These are phyloP conservation scores for Penicillium roqueforti DNA, from an alignment of 495 filamentous ascomycete species.

Conservation along the genomic window DNA sequence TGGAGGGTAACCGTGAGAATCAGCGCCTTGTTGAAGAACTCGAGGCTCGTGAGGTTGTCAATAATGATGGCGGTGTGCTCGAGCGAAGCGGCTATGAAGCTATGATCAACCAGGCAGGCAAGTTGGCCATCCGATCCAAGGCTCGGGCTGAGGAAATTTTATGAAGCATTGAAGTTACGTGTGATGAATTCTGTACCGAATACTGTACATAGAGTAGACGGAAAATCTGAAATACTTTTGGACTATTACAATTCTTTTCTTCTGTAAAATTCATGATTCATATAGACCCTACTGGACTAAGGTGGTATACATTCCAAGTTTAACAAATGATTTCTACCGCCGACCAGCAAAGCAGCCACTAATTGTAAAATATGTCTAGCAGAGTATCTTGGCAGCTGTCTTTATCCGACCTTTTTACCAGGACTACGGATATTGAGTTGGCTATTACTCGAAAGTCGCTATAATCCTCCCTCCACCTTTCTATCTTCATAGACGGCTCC, in stretches of 20 bases:
- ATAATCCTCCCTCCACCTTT: neutral
- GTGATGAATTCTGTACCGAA: neutral
- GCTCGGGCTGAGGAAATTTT: slow-evolving; percentile 11
- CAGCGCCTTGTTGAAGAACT: slow-evolving; percentile 69
- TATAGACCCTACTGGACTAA: too few species aligned
- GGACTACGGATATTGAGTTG: neutral
- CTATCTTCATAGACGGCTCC: neutral
- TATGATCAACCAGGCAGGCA: slow-evolving; percentile 50
- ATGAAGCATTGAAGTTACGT: slow-evolving; percentile 5
- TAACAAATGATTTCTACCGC: neutral
- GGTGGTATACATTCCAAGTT: neutral
- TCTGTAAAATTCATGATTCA: neutral
- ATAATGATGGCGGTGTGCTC: slow-evolving; percentile 44
- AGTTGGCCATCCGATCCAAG: slow-evolving; percentile 40
- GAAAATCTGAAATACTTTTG: neutral
- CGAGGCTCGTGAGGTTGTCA: slow-evolving; percentile 49
- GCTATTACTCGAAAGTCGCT: neutral
- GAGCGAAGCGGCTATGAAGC: slow-evolving; percentile 52
- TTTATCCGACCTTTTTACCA: slow-evolving; percentile 1
- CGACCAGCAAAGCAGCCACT: neutral
- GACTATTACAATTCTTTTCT: neutral
- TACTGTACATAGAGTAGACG: neutral
- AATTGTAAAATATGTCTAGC: neutral
- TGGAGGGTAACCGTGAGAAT: slow-evolving; percentile 80
- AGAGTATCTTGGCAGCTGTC: neutral